Percentiles rank a stretch among this genome's conserved stretches.
These are phyloP conservation scores for Eruca vesicaria DNA, from an alignment of 441 rosid genomes.

Conservation along the genomic window DNA sequence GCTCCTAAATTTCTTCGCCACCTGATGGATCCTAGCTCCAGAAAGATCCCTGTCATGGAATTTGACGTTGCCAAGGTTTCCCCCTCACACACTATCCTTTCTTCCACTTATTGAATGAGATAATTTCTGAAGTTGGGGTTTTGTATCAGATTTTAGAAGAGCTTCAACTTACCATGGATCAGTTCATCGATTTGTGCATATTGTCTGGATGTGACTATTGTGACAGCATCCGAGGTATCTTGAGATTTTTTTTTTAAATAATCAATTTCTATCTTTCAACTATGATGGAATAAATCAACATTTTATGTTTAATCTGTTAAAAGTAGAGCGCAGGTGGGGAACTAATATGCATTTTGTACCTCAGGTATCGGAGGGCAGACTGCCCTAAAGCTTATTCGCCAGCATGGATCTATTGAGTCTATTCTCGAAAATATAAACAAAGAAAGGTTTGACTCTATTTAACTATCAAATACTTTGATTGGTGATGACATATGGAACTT, in stretches of 20 bases:
- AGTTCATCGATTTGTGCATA: slow-evolving; percentile 93
- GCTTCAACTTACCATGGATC: slow-evolving; percentile 89
- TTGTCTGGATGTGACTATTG: slow-evolving; percentile 99
- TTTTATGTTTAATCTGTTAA: too few relatives aligned
- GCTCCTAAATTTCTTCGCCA: slow-evolving; percentile 95
- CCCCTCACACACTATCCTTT: background rate
- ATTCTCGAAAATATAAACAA: slow-evolving; percentile 81
- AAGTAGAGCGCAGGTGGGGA: background rate
- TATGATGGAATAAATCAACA: too few relatives aligned
- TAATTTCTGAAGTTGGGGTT: slow-evolving; percentile 16
- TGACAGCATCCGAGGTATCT: slow-evolving; percentile 89
- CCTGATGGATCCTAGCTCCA: slow-evolving; percentile 98
- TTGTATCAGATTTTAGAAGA: slow-evolving; percentile 75
- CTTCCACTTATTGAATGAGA: background rate
- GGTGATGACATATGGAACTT: background rate
- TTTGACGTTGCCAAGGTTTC: slow-evolving; percentile 80
- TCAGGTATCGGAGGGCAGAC: slow-evolving; percentile 93
- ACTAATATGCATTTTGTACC: slow-evolving; percentile 23
- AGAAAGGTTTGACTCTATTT: slow-evolving; percentile 54
- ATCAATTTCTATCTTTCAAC: too few relatives aligned
- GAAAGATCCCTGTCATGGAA: slow-evolving; percentile 96
- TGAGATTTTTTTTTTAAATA: slow-evolving; percentile 7
- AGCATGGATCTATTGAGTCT: slow-evolving; percentile 84
- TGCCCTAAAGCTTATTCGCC: slow-evolving; percentile 92
- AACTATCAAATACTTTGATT: background rate